phyloP scores from a whole-genome alignment of 148 eudicot species.

The Vaccinium corymbosum region DNA sequence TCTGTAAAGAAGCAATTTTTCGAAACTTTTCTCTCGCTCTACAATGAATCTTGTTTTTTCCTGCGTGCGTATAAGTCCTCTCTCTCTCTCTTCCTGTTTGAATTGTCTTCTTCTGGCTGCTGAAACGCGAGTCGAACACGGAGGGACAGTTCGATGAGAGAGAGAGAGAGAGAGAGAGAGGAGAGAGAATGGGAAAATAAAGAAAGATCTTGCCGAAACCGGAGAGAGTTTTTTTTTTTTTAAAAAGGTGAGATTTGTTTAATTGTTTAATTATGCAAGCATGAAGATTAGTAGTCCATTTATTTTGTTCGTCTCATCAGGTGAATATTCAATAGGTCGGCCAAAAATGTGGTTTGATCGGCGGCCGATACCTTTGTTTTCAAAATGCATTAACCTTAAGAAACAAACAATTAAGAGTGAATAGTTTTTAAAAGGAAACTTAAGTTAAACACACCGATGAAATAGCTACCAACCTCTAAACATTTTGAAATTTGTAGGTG shows the following conservation, averaged over 20 bases:
- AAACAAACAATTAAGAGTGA: not conserved
- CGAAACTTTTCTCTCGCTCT: not conserved
- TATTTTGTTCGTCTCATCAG: no score
- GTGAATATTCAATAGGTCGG: no score
- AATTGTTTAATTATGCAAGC: not conserved
- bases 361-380: no score
- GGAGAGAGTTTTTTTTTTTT: not conserved
- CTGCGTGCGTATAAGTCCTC: not conserved
- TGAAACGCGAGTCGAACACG: slow-evolving; percentile 24
- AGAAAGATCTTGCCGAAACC: not conserved
- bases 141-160: slow-evolving; percentile 11
- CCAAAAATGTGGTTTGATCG: no score
- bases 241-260: not conserved
- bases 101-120: slow-evolving; percentile 15
- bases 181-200: not conserved
- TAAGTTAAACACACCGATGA: no score
- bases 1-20: not conserved
- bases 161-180: not conserved
- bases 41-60: not conserved
- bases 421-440: no score
- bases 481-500: no score
- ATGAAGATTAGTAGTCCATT: no score
- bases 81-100: not conserved
- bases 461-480: no score
- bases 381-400: not conserved